Conservation (phyloP, 2,329 filamentous ascomycete species). For the Trichoderma hamatum region DNA sequence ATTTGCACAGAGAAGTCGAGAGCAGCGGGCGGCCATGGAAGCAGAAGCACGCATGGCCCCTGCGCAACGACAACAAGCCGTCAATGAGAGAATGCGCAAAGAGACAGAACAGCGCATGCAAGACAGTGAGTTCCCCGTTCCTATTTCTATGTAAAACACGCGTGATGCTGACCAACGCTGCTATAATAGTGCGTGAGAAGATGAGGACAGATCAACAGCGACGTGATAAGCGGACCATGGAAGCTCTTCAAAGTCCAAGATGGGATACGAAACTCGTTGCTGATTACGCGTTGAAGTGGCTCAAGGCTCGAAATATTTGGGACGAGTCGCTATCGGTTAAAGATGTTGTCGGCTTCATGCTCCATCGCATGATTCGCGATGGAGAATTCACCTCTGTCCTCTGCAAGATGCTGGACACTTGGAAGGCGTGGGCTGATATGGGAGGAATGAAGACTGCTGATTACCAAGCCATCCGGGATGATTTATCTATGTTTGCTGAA, state of each 20-base stretch:
- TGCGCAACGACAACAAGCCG: constrained; percentile 46
- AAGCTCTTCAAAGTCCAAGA: constrained; percentile 57
- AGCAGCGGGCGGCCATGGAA: constrained; percentile 46
- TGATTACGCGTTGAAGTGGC: constrained; percentile 49
- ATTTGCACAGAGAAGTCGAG: constrained; percentile 42
- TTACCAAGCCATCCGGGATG: constrained; percentile 44
- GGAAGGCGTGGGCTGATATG: constrained; percentile 59
- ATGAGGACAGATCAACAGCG: constrained; percentile 45
- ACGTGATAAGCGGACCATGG: constrained; percentile 50
- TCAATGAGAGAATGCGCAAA: constrained; percentile 45
- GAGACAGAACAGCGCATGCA: constrained; percentile 51
- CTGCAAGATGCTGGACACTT: constrained; percentile 52
- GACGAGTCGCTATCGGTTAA: constrained; percentile 39
- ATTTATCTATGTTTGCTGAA: constrained; percentile 49
- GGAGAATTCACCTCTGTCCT: constrained; percentile 46
- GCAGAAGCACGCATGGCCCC: constrained; percentile 51
- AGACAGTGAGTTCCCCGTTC: constrained; percentile 44
- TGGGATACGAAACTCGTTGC: constrained; percentile 55
- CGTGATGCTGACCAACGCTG: background rate
- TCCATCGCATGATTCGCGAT: constrained; percentile 58
- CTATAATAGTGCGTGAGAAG: constrained; percentile 46
- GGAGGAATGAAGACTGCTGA: constrained; percentile 57
- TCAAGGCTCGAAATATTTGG: constrained; percentile 40
- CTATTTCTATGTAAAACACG: background rate
- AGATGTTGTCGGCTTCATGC: constrained; percentile 49